These are phyloP conservation scores for Dactylellina leptospora DNA, from an alignment of 2,329 filamentous ascomycete genomes.

Conservation along the genomic window DNA sequence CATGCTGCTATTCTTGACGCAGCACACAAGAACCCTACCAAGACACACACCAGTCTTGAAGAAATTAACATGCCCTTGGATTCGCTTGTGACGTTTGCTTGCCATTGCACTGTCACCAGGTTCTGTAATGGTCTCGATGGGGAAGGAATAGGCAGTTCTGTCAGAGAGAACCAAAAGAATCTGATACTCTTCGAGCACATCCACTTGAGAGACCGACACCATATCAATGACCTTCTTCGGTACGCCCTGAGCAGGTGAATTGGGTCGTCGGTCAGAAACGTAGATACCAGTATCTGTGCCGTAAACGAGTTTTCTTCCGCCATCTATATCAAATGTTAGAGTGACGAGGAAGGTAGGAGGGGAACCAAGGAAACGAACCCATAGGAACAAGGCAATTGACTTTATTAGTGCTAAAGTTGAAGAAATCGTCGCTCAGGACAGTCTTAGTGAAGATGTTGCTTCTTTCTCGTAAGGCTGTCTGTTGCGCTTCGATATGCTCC, in stretches of 20 bases:
- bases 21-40: conserved; percentile 92
- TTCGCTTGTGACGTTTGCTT: conserved; percentile 89
- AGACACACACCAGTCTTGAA: conserved; percentile 97
- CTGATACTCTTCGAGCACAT: conserved; percentile 94
- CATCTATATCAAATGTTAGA: conserved; percentile 68
- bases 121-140: conserved; percentile 83
- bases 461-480: conserved; percentile 80
- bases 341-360: not conserved
- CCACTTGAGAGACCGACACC: conserved; percentile 89
- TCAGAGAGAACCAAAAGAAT: conserved; percentile 90
- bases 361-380: conserved; percentile 66
- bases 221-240: conserved; percentile 87
- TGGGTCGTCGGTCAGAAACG: conserved; percentile 87
- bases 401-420: conserved; percentile 79
- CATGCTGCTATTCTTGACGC: conserved; percentile 90
- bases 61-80: conserved; percentile 96
- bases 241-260: conserved; percentile 72
- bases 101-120: conserved; percentile 77
- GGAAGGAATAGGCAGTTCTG: conserved; percentile 90
- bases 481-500: conserved; percentile 90
- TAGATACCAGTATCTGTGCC: conserved; percentile 95
- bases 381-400: conserved; percentile 96
- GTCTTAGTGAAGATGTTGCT: conserved; percentile 76
- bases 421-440: conserved; percentile 83
- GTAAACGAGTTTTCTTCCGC: conserved; percentile 90